Conservation (phyloP, 257 asterid species). For the Mitragyna speciosa region DNA sequence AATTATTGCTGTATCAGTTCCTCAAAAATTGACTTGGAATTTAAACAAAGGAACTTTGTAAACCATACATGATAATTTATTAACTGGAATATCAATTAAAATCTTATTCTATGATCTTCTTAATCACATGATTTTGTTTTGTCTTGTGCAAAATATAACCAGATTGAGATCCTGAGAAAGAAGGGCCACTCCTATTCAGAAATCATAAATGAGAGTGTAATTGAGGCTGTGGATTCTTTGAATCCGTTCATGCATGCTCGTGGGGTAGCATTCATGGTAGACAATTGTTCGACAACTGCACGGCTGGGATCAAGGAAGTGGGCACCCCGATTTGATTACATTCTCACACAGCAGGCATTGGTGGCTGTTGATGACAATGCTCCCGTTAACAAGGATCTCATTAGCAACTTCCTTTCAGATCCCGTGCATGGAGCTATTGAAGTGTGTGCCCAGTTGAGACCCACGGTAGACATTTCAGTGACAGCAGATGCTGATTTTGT, state of each 20-base stretch:
- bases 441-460: constrained; percentile 87
- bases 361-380: constrained; percentile 65
- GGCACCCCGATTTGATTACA: constrained; percentile 91
- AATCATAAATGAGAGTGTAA: constrained; percentile 87
- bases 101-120: neutral
- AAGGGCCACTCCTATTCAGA: constrained; percentile 95
- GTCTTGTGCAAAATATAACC: constrained; percentile 7
- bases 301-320: constrained; percentile 92
- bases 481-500: constrained; percentile 89
- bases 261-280: constrained; percentile 98
- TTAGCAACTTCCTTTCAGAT: constrained; percentile 84
- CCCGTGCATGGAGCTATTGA: constrained; percentile 84
- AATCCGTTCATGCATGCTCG: constrained; percentile 98
- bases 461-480: constrained; percentile 93
- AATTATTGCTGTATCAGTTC: neutral
- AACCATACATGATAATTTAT: neutral
- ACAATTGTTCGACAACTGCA: constrained; percentile 95
- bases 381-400: constrained; percentile 72
- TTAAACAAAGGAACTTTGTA: neutral
- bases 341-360: constrained; percentile 88
- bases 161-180: constrained; percentile 93
- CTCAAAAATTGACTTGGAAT: no score
- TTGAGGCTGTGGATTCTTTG: constrained; percentile 87
- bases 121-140: neutral
- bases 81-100: neutral